A percentile compares a stretch with the other conserved stretches of the same genome.
phyloP scores from a whole-genome alignment of 768 basidiomycete genomes.

The Psilocybe tampanensis region DNA sequence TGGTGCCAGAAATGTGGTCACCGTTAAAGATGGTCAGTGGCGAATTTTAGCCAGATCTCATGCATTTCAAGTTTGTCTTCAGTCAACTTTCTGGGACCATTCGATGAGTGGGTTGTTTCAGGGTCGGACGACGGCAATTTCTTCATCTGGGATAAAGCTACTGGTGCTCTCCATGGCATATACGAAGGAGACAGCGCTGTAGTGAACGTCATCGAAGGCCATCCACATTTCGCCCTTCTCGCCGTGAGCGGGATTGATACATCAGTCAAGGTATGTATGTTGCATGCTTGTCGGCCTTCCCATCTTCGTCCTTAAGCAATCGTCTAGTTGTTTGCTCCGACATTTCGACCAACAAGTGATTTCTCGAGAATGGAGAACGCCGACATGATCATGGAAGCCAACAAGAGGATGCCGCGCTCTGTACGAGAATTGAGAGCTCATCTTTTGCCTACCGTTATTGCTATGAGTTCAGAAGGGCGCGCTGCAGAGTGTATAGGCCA shows the following conservation, averaged over 20 bases:
- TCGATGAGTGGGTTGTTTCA: slow-evolving; percentile 76
- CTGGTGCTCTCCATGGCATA: slow-evolving; percentile 67
- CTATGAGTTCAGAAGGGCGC: slow-evolving; percentile 22
- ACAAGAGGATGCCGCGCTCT: slow-evolving; percentile 41
- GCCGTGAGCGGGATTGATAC: slow-evolving; percentile 87
- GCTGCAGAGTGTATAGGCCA: slow-evolving; percentile 30
- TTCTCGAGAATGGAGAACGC: slow-evolving; percentile 61
- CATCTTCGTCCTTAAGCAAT: background rate
- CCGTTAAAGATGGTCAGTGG: slow-evolving; percentile 78
- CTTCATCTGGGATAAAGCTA: slow-evolving; percentile 83
- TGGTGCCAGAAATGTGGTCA: slow-evolving; percentile 79
- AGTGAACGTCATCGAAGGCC: slow-evolving; percentile 87
- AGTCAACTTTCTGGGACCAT: slow-evolving; percentile 86
- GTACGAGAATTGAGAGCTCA: slow-evolving; percentile 28
- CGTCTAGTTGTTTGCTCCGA: slow-evolving; percentile 66
- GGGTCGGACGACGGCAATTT: slow-evolving; percentile 89
- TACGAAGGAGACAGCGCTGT: slow-evolving; percentile 82
- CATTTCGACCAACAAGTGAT: slow-evolving; percentile 36
- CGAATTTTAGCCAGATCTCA: background rate
- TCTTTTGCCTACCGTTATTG: slow-evolving; percentile 16
- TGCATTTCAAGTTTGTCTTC: background rate
- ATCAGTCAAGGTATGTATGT: slow-evolving; percentile 73
- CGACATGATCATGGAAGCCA: slow-evolving; percentile 57
- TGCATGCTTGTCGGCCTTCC: background rate
- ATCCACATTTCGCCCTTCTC: slow-evolving; percentile 78